Evolutionary conservation across 1,139 yeast genomes (phyloP).

Genomic region (Sugiyamaella sp.): DNA sequence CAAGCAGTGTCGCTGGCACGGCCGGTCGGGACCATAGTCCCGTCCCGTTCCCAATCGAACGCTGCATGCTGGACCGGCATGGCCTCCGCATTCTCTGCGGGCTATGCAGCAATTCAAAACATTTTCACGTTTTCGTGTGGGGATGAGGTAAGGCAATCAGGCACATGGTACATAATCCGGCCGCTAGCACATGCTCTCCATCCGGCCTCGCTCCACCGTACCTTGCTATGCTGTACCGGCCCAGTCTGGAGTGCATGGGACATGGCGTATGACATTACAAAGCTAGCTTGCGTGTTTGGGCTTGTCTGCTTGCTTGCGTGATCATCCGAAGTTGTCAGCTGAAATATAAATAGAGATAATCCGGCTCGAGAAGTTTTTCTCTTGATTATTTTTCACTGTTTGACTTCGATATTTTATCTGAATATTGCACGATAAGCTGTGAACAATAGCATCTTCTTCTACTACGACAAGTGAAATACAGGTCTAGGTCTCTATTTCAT

Average conservation of each 20-base stretch:
- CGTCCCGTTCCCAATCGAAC: not conserved
- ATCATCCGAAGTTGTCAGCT: not conserved
- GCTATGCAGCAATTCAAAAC: not conserved
- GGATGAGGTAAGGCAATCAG: not conserved
- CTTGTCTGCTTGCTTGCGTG: slow-evolving; percentile 3
- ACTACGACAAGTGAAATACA: too few species aligned
- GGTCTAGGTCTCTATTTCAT: too few species aligned
- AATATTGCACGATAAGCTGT: too few species aligned
- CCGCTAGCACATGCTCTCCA: not conserved
- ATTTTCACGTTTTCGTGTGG: slow-evolving; percentile 3
- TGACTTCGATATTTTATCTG: too few species aligned
- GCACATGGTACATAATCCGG: slow-evolving; percentile 7
- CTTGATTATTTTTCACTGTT: not conserved
- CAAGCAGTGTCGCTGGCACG: not conserved
- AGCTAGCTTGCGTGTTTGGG: not conserved
- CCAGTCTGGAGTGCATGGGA: not conserved
- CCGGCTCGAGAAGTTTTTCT: slow-evolving; percentile 1
- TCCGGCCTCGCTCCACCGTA: too few species aligned
- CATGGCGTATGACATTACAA: not conserved
- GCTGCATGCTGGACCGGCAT: not conserved
- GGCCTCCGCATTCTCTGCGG: not conserved
- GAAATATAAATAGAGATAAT: not conserved
- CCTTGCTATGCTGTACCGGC: too few species aligned
- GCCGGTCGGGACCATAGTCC: too few species aligned
- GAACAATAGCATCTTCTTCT: too few species aligned